Conservation (phyloP, 129 eudicot species). For the Tagetes erecta region DNA sequence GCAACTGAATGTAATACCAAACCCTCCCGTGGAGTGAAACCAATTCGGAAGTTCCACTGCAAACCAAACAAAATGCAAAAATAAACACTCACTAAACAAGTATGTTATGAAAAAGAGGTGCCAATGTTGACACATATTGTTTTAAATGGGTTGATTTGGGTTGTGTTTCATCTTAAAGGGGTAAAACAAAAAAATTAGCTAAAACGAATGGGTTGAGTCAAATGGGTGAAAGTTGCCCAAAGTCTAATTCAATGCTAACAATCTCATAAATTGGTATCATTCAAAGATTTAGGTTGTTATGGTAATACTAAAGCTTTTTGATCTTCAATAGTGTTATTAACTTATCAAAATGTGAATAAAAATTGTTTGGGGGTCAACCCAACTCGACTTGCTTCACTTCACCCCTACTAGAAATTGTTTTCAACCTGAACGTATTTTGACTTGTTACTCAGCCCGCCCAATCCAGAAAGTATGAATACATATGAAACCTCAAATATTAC, state of each 20-base stretch:
- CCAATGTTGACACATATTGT: background rate
- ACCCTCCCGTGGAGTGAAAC: slow-evolving; percentile 93
- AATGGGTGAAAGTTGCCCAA: background rate
- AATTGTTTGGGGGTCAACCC: background rate
- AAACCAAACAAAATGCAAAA: slow-evolving; percentile 26
- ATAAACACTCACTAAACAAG: slow-evolving; percentile 6
- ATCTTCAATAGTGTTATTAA: background rate
- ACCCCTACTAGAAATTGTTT: background rate
- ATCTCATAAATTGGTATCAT: background rate
- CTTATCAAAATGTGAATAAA: background rate
- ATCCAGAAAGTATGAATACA: background rate
- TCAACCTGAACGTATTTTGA: background rate
- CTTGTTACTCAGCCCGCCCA: background rate
- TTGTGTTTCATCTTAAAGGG: background rate
- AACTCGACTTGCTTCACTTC: background rate
- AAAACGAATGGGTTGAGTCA: background rate
- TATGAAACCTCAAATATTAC: slow-evolving; percentile 31
- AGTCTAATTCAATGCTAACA: background rate
- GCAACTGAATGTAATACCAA: slow-evolving; percentile 85
- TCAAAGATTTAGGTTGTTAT: background rate
- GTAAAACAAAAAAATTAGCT: background rate
- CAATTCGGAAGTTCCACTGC: slow-evolving; percentile 96
- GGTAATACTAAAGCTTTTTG: background rate
- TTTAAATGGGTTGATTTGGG: background rate
- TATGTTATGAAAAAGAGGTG: background rate